A percentile compares a stretch with the other conserved stretches of the same genome.
Evolutionary conservation across 139 green algal genomes (phyloP).

Genomic region (Coccomyxa sp.): DNA sequence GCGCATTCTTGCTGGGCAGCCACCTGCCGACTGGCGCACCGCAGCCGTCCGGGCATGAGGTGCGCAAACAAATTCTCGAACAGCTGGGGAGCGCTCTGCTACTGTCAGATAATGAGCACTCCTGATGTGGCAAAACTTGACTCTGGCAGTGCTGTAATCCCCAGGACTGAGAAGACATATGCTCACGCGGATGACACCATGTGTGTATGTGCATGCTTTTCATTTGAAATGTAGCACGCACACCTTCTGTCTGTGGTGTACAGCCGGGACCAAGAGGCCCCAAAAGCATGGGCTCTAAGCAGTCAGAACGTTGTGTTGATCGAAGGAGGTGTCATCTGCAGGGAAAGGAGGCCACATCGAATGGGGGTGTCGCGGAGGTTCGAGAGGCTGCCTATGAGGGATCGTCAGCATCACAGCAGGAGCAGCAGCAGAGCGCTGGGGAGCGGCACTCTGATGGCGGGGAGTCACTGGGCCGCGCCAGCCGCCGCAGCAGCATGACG

Average conservation of each 20-base stretch:
- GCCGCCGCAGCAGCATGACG: neutral
- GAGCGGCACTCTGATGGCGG: neutral
- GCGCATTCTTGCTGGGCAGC: conserved; percentile 54
- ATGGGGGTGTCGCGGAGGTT: neutral
- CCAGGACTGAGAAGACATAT: neutral
- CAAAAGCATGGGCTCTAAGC: too few relatives aligned
- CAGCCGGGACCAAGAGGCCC: too few relatives aligned
- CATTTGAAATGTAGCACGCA: too few relatives aligned
- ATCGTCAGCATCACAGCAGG: neutral
- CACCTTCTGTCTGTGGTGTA: too few relatives aligned
- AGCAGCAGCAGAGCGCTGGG: neutral
- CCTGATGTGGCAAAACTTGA: neutral
- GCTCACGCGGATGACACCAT: too few relatives aligned
- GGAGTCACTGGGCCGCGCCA: neutral
- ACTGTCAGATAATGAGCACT: neutral
- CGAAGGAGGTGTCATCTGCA: neutral
- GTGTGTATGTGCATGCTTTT: too few relatives aligned
- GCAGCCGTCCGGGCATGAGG: neutral
- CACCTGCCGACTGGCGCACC: neutral
- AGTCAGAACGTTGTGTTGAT: too few relatives aligned
- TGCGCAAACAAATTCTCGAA: neutral
- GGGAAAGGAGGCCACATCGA: neutral
- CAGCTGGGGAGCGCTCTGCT: neutral
- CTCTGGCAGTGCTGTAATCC: neutral
- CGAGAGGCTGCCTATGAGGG: too few relatives aligned